These are phyloP conservation scores for Delphinella strobiligena DNA, from an alignment of 2,329 filamentous ascomycete genomes.

Conservation along the genomic window DNA sequence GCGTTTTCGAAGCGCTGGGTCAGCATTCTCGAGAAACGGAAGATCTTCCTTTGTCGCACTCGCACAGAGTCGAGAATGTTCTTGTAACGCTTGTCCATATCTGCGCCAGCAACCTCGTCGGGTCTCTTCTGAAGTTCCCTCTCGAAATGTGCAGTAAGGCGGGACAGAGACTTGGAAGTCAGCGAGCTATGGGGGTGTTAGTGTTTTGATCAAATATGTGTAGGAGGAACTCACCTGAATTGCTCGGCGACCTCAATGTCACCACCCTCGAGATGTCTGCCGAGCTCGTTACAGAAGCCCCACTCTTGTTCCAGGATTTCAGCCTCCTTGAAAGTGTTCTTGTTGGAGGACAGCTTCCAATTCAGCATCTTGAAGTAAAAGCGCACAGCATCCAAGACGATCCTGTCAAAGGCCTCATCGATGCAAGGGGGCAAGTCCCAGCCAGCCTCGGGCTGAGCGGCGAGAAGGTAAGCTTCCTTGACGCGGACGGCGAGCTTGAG, in stretches of 20 bases:
- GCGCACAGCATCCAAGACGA: slow-evolving; percentile 83
- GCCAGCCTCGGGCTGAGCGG: slow-evolving; percentile 76
- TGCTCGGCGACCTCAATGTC: slow-evolving; percentile 97
- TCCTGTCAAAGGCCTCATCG: slow-evolving; percentile 87
- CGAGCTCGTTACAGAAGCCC: slow-evolving; percentile 93
- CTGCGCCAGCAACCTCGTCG: slow-evolving; percentile 62
- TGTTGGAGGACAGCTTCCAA: slow-evolving; percentile 94
- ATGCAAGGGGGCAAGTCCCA: slow-evolving; percentile 96
- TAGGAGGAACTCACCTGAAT: slow-evolving; percentile 49
- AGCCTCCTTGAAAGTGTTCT: slow-evolving; percentile 98
- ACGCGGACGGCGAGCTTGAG: slow-evolving; percentile 85
- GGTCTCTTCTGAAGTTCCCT: slow-evolving; percentile 74
- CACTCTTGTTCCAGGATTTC: slow-evolving; percentile 96
- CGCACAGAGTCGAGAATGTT: slow-evolving; percentile 90
- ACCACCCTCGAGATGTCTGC: slow-evolving; percentile 78
- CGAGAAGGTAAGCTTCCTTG: slow-evolving; percentile 74
- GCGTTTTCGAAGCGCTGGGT: slow-evolving; percentile 93
- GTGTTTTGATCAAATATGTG: slow-evolving; percentile 3
- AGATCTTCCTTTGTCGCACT: slow-evolving; percentile 89
- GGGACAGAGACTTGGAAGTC: slow-evolving; percentile 82
- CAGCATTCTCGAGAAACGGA: slow-evolving; percentile 83
- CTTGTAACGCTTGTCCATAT: slow-evolving; percentile 97
- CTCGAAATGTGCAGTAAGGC: slow-evolving; percentile 84
- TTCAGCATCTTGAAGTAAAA: slow-evolving; percentile 99
- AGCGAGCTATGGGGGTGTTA: slow-evolving; percentile 47